Base-by-base conservation (phyloP, 2,329 filamentous ascomycete species). In the Erysiphe pulchra region DNA sequence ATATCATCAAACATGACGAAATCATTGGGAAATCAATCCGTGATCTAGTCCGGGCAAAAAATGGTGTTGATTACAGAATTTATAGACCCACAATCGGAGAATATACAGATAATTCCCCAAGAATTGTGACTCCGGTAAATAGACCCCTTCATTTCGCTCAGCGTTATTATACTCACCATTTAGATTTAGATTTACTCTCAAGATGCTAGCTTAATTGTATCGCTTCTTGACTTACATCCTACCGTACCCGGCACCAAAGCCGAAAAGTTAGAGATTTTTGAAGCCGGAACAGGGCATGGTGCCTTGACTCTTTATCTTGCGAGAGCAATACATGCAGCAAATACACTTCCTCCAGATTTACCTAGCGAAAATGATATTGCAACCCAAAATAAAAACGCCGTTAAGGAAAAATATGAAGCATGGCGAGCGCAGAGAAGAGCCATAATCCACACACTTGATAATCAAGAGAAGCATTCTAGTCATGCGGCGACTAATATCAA, bases 251-350 rank as follows among this genome's bases (percentile, higher is more conserved):
- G 83, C 55, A 65, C 85, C 37, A 75, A 85, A 54, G 24, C 42
- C 6, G 55, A 55, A 9, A 70, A 68, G 0, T 59, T 86, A 12
- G 79, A 87, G 56, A 80, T 90, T 40, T 75, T 90, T 45, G 83
- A 90, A 60, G 81, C 81, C 42, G 82, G 83, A 14, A 90, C 82
- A 3, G 83, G 82, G n/a, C 80, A 86, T 65, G 83, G 82, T 47
- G 76, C 77, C 32, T 61, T 90, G 47, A 87, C 81, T 0, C 61
- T 90, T 4, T 73, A 86, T 55, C 66, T 90, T 18, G 75, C 80
- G 30, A 71, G 80, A 45, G 80, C 80, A 2, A 72, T 90, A 41
- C 78, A 86, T 56, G 80, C 72, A 40, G 78, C 74, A 16, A 86
- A 86, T 54, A 62, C 71, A 2, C 60, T 65, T 3, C 61, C 69